These are phyloP conservation scores for Tetrahymena thermophila DNA, from an alignment of 73 alveolate genomes.

Conservation along the genomic window DNA sequence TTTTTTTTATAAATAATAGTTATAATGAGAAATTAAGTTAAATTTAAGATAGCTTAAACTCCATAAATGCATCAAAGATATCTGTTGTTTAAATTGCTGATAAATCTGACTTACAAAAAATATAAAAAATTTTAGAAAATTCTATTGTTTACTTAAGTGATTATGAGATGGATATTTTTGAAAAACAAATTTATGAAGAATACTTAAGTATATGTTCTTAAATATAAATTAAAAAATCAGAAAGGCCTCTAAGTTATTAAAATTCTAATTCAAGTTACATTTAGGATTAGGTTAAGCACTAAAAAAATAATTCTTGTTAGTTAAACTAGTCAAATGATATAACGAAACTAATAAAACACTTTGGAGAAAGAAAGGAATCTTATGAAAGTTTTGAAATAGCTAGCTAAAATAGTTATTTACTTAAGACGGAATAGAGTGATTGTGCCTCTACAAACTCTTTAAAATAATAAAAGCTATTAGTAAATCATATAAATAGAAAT, in stretches of 20 bases:
- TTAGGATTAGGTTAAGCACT: background rate
- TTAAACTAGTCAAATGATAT: background rate
- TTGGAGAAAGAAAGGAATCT: background rate
- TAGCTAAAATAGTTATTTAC: background rate
- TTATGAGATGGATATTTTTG: background rate
- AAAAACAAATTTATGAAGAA: background rate
- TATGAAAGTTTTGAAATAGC: background rate
- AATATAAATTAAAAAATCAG: background rate
- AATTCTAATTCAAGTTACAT: background rate
- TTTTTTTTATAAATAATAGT: background rate
- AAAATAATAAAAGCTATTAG: background rate
- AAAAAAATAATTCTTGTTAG: background rate
- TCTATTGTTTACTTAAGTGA: background rate
- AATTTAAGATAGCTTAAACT: background rate
- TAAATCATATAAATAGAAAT: background rate
- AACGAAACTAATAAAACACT: background rate
- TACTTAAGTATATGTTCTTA: background rate
- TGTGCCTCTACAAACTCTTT: background rate
- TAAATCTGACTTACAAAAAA: background rate
- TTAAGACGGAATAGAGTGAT: background rate
- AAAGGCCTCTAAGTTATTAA: background rate
- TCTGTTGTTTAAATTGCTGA: background rate
- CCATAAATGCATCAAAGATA: background rate
- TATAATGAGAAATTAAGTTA: background rate
- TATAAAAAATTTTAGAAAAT: background rate